Conservation (phyloP, 768 basidiomycete species). For the Ephemerocybe angulata region DNA sequence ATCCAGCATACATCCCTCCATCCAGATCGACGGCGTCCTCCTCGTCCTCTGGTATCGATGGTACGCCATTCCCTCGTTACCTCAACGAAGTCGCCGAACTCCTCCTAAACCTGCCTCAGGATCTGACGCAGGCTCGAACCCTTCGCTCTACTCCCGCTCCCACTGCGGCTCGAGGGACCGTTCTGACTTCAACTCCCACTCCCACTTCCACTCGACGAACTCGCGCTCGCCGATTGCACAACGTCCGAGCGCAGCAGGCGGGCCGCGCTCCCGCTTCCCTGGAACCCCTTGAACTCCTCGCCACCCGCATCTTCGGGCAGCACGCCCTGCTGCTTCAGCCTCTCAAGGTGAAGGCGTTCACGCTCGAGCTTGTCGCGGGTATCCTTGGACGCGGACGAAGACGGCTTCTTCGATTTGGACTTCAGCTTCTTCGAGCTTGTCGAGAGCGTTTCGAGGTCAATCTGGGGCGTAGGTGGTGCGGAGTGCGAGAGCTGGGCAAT, state of each 20-base stretch:
- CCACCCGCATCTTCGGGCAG: constrained; percentile 29
- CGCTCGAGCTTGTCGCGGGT: constrained; percentile 35
- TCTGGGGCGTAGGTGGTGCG: too few species aligned
- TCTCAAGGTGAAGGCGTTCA: constrained; percentile 6
- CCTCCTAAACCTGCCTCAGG: neutral
- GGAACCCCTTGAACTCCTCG: constrained; percentile 64
- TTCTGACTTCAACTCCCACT: constrained; percentile 16
- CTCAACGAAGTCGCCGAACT: neutral
- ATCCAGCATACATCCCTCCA: constrained; percentile 1
- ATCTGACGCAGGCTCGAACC: too few species aligned
- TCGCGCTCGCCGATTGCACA: too few species aligned
- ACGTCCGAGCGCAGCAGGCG: neutral
- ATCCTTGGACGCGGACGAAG: too few species aligned
- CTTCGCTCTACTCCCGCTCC: constrained; percentile 1
- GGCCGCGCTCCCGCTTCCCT: constrained; percentile 40
- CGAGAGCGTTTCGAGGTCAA: too few species aligned
- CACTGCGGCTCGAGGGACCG: neutral
- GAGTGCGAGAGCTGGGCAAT: constrained; percentile 56
- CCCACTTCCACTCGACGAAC: too few species aligned
- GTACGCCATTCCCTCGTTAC: neutral
- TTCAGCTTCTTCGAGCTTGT: too few species aligned
- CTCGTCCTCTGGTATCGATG: neutral
- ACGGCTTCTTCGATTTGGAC: too few species aligned
- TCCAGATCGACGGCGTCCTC: constrained; percentile 1
- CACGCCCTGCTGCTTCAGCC: constrained; percentile 9